These are phyloP conservation scores for Cystoderma amianthinum DNA, from an alignment of 768 basidiomycete species.

Conservation along the genomic window DNA sequence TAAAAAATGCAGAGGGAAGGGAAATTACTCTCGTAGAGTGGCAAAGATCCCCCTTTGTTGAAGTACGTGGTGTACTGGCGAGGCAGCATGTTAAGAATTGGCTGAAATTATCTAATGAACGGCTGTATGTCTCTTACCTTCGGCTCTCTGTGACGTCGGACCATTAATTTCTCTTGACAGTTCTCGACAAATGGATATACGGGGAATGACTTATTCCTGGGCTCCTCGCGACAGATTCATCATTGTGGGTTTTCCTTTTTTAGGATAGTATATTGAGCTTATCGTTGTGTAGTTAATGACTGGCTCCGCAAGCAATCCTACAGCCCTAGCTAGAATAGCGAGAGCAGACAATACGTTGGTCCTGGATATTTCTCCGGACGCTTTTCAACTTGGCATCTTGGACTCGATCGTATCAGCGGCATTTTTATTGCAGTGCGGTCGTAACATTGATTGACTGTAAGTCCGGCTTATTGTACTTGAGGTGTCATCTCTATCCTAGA, in stretches of 20 bases:
- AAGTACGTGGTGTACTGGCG: constrained; percentile 40
- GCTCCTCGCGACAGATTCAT: constrained; percentile 45
- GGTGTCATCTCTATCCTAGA: not conserved
- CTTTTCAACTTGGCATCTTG: constrained; percentile 46
- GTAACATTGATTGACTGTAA: constrained; percentile 43
- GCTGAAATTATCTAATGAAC: constrained; percentile 46
- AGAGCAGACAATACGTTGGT: constrained; percentile 34
- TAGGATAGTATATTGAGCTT: not conserved
- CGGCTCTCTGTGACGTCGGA: not conserved
- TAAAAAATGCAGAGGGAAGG: constrained; percentile 40
- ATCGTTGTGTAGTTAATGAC: constrained; percentile 37
- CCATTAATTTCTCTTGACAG: constrained; percentile 14
- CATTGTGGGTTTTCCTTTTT: constrained; percentile 32
- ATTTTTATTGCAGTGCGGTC: constrained; percentile 52
- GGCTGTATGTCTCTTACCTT: constrained; percentile 18
- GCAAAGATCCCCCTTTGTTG: constrained; percentile 41
- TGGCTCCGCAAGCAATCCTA: constrained; percentile 22
- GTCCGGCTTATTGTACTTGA: not conserved
- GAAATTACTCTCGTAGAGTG: constrained; percentile 54
- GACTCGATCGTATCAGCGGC: constrained; percentile 45
- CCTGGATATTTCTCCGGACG: constrained; percentile 51
- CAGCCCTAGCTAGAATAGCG: constrained; percentile 44
- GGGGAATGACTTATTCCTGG: constrained; percentile 48
- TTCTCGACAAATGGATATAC: constrained; percentile 44
- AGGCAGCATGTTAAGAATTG: constrained; percentile 47